Evolutionary conservation across 345 rosid species (phyloP).

Genomic region (Durio zibethinus): DNA sequence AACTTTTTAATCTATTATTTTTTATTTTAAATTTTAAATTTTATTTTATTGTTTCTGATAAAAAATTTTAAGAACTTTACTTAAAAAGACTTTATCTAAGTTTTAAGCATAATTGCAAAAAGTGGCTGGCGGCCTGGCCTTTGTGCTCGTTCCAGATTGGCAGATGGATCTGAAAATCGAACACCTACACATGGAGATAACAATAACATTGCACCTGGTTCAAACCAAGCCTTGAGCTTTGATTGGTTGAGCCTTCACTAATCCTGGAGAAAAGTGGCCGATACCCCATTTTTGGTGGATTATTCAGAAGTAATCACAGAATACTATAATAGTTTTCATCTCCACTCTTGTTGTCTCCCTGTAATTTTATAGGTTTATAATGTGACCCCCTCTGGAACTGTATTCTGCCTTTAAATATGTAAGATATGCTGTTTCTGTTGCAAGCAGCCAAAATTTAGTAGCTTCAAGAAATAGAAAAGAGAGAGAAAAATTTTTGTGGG

Average conservation of each 20-base stretch:
- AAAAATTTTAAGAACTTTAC: too few species aligned
- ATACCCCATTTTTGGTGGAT: conserved; percentile 3
- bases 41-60: too few species aligned
- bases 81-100: too few species aligned
- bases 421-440: not conserved
- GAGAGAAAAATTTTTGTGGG: not conserved
- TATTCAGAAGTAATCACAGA: conserved; percentile 9
- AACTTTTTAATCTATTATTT: too few species aligned
- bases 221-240: not conserved
- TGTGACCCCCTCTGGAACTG: not conserved
- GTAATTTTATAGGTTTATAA: not conserved
- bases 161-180: conserved; percentile 7
- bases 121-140: not conserved
- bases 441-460: not conserved
- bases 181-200: conserved; percentile 19
- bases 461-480: too few species aligned
- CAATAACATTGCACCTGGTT: not conserved
- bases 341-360: not conserved
- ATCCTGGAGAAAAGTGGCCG: conserved; percentile 7
- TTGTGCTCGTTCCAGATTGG: not conserved
- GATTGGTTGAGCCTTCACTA: conserved; percentile 10
- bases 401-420: conserved; percentile 19
- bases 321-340: not conserved
- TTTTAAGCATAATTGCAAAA: not conserved
- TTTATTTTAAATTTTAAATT: too few species aligned